phyloP scores from a whole-genome alignment of 1,284 basidiomycete genomes.

The Cutaneotrichosporon curvatum region DNA sequence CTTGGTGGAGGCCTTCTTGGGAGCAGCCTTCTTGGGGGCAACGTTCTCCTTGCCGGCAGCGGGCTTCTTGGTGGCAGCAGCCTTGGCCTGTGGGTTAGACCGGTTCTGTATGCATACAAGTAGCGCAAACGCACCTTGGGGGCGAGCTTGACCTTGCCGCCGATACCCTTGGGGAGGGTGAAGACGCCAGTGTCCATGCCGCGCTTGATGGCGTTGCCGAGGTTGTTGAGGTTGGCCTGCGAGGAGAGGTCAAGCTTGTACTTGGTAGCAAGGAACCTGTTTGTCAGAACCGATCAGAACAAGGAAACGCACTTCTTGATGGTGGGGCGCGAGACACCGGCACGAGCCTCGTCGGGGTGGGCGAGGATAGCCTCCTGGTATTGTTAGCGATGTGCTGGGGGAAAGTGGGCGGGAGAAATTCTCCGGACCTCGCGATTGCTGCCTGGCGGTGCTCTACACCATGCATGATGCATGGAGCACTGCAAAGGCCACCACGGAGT shows the following conservation, averaged over 20 bases:
- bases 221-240: conserved; percentile 67
- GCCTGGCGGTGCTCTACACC: not conserved
- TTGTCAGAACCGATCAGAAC: conserved; percentile 11
- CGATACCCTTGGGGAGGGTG: conserved; percentile 74
- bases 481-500: not conserved
- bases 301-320: conserved; percentile 72
- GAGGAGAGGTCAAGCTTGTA: conserved; percentile 69
- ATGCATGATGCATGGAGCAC: conserved; percentile 8
- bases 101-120: not conserved
- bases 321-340: conserved; percentile 78
- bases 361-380: conserved; percentile 65
- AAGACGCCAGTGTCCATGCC: conserved; percentile 76
- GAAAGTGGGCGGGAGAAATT: conserved; percentile 6
- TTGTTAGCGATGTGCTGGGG: conserved; percentile 4
- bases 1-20: conserved; percentile 36
- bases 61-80: conserved; percentile 12
- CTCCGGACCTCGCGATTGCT: conserved; percentile 30
- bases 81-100: conserved; percentile 5
- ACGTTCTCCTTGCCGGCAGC: conserved; percentile 54
- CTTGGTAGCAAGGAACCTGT: conserved; percentile 64
- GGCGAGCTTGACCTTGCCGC: conserved; percentile 72
- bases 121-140: conserved; percentile 44
- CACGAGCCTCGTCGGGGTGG: conserved; percentile 67
- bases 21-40: conserved; percentile 28
- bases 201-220: conserved; percentile 69